phyloP scores from a whole-genome alignment of 1,284 basidiomycete species.

The Cutaneotrichosporon sp. region DNA sequence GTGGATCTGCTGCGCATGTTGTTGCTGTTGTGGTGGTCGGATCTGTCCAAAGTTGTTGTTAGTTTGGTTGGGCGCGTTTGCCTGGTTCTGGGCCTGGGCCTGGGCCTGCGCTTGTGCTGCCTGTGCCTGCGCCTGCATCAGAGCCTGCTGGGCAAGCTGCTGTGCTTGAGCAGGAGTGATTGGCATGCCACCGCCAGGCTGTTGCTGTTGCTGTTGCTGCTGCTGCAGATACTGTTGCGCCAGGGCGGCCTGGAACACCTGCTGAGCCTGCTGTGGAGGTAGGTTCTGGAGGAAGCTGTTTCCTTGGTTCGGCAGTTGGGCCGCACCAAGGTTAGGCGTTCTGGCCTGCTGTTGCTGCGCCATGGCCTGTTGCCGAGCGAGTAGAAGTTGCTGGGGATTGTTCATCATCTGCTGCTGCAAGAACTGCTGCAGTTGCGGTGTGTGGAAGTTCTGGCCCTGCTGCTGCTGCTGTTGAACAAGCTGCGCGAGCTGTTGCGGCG shows the following conservation, averaged over 20 bases:
- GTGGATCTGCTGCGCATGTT: slow-evolving; percentile 22
- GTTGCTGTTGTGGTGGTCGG: slow-evolving; percentile 26
- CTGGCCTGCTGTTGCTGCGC: slow-evolving; percentile 24
- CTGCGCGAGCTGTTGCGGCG: slow-evolving; percentile 26
- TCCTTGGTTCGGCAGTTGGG: slow-evolving; percentile 16
- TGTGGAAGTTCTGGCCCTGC: slow-evolving; percentile 20
- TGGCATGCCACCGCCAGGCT: slow-evolving; percentile 24
- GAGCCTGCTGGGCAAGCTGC: slow-evolving; percentile 25
- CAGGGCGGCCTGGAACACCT: slow-evolving; percentile 17
- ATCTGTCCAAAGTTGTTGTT: slow-evolving; percentile 36
- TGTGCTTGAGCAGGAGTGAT: slow-evolving; percentile 26
- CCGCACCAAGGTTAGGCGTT: slow-evolving; percentile 1
- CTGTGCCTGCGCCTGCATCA: slow-evolving; percentile 18
- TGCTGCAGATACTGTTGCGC: slow-evolving; percentile 26
- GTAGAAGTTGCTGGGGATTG: slow-evolving; percentile 8
- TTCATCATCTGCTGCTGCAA: slow-evolving; percentile 19
- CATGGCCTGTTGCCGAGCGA: slow-evolving; percentile 19
- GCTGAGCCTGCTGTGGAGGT: slow-evolving; percentile 17
- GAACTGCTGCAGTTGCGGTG: slow-evolving; percentile 16
- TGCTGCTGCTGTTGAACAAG: slow-evolving; percentile 27
- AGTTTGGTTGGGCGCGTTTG: slow-evolving; percentile 10
- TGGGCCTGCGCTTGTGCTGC: background rate
- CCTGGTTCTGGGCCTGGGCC: slow-evolving; percentile 4
- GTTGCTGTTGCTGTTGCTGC: slow-evolving; percentile 22
- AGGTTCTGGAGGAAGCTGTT: slow-evolving; percentile 15